Evolutionary conservation across 345 rosid species (phyloP), one percentile per base, ranked within the genome.

Genomic region (Aquilaria malaccensis): DNA sequence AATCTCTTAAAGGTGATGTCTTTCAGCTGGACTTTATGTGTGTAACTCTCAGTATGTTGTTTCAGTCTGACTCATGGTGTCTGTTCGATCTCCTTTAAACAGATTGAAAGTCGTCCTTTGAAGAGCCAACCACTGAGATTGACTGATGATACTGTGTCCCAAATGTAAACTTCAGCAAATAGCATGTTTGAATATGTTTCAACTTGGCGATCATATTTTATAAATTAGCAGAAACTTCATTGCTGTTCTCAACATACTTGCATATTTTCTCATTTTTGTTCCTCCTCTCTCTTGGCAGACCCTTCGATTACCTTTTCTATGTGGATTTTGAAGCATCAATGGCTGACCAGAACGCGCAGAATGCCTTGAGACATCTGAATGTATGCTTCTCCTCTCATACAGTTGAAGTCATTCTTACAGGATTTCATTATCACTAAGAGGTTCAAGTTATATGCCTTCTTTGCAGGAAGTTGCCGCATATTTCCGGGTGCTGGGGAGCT

Each of bases 61-160:
- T 50, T 12, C 47, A 2, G 14, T 43, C 33, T 60, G 7, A 9
- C 13, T 31, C 51, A 54, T 31, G 3, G 50, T 61, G 52, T 46
- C 33, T 43, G 32, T 22, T 30, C 65, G n/a, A 5, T 63, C 62
- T 49, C 48, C 63, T 66, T 50, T 30, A 31, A 70, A 62, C 80
- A 94, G 99, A 94, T 94, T 15, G 99, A 90, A 80, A 94, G 99
- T 63, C 99, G 97, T 22, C 99, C 99, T 56, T 57, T 86, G 73
- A 80, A 90, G 76, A 82, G 79, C 67, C 83, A 68, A 46, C 87
- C 85, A 13, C 65, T 81, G 57, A 83, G 88, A 72, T 81, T 81
- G 51, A 72, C 90, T 60, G 94, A 87, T 70, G 87, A 70, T 59
- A 74, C 67, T 45, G 76, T 94, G n/a, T 58, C 63, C 60, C 76